Percentiles rank a stretch among this genome's conserved stretches.
Conservation (phyloP, 2,329 filamentous ascomycete species). For the Xylariaceae sp. region DNA sequence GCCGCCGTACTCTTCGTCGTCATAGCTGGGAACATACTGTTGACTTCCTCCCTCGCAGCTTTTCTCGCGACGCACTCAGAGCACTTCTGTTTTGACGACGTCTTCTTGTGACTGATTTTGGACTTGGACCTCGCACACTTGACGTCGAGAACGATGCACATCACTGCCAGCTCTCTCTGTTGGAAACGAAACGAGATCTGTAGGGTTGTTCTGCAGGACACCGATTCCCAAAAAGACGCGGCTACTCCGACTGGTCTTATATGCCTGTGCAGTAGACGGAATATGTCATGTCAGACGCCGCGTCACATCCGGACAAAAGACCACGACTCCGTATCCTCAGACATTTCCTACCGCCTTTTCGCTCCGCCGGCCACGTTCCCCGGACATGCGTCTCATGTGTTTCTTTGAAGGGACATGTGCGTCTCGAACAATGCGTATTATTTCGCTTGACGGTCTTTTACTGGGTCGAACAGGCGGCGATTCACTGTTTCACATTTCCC, state of each 20-base stretch:
- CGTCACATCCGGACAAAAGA: not conserved
- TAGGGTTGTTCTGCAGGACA: constrained; percentile 1
- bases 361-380: not conserved
- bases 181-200: not conserved
- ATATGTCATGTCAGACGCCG: constrained; percentile 3
- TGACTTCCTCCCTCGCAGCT: constrained; percentile 5
- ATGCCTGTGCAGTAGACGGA: not conserved
- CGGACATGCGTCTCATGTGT: not conserved
- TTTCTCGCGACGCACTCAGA: constrained; percentile 6
- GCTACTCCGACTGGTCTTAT: constrained; percentile 11
- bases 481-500: constrained; percentile 2
- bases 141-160: constrained; percentile 14
- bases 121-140: constrained; percentile 15
- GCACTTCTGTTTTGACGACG: constrained; percentile 8
- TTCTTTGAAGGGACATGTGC: constrained; percentile 5
- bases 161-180: not conserved
- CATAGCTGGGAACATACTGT: not conserved
- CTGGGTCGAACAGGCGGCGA: constrained; percentile 8
- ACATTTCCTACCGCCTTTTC: constrained; percentile 14
- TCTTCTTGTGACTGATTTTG: constrained; percentile 5
- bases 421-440: constrained; percentile 13
- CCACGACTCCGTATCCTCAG: not conserved
- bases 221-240: not conserved
- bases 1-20: not conserved
- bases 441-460: constrained; percentile 7